Evolutionary conservation across 345 rosid genomes (phyloP).

Genomic region (Eucalyptus sideroxylon): DNA sequence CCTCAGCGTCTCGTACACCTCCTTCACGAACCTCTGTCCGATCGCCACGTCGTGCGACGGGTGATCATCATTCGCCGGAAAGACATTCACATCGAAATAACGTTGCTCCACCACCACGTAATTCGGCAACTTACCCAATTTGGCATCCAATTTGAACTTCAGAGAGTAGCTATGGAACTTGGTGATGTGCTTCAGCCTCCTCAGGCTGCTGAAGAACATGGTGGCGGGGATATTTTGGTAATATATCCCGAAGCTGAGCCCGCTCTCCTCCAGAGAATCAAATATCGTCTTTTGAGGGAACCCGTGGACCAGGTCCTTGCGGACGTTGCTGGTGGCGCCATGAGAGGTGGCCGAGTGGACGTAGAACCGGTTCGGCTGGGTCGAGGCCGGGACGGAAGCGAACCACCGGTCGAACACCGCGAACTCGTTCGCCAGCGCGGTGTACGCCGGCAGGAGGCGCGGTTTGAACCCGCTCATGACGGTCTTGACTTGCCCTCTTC

Average conservation of each 20-base stretch:
- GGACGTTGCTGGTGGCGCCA: constrained; percentile 78
- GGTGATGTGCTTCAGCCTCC: constrained; percentile 51
- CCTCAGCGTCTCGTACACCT: constrained; percentile 83
- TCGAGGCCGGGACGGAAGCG: constrained; percentile 95
- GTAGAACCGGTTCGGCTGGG: constrained; percentile 97
- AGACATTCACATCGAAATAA: constrained; percentile 49
- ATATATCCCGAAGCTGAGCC: constrained; percentile 74
- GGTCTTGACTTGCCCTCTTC: constrained; percentile 35
- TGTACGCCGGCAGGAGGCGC: constrained; percentile 49
- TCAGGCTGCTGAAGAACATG: constrained; percentile 57
- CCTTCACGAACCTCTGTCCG: constrained; percentile 90
- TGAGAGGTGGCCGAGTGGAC: constrained; percentile 98
- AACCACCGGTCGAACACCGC: constrained; percentile 95
- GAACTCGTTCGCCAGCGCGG: constrained; percentile 78
- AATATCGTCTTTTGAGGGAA: constrained; percentile 93
- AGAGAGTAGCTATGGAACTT: constrained; percentile 63
- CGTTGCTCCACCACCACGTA: constrained; percentile 87
- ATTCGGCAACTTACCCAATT: constrained; percentile 64
- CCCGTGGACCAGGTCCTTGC: constrained; percentile 75
- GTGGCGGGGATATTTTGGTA: constrained; percentile 98
- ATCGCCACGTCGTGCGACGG: constrained; percentile 90
- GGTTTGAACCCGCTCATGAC: constrained; percentile 94
- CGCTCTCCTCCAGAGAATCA: constrained; percentile 83
- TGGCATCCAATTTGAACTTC: constrained; percentile 63
- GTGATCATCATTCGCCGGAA: constrained; percentile 92